Conservation (phyloP, 2,329 filamentous ascomycete genomes). For the Macroventuria anomochaeta region DNA sequence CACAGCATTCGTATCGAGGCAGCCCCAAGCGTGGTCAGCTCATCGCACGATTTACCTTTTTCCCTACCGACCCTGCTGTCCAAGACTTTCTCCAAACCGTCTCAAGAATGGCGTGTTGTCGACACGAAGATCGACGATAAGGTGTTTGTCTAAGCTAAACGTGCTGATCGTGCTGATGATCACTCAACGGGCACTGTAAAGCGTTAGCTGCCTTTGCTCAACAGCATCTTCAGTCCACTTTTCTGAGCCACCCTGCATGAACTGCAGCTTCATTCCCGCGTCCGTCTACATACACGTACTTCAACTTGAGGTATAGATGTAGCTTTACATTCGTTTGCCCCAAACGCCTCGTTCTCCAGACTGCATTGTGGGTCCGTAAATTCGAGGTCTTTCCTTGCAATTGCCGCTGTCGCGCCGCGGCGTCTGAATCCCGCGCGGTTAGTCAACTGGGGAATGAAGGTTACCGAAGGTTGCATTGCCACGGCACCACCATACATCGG, state of each 20-base stretch:
- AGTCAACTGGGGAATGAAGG: background rate
- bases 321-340: background rate
- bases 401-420: conserved; percentile 10
- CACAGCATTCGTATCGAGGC: conserved; percentile 9
- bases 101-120: conserved; percentile 4
- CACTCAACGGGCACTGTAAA: conserved; percentile 7
- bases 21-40: conserved; percentile 1
- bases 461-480: conserved; percentile 1
- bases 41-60: conserved; percentile 4
- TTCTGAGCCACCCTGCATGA: conserved; percentile 12
- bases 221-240: conserved; percentile 9
- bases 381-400: background rate
- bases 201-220: conserved; percentile 13
- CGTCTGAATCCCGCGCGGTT: conserved; percentile 9
- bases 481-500: background rate
- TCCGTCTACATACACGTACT: conserved; percentile 2
- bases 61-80: background rate
- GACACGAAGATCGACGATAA: conserved; percentile 8
- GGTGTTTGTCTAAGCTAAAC: conserved; percentile 1
- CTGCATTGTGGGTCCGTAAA: background rate
- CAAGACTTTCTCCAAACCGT: background rate
- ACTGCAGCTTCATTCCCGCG: background rate
- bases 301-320: conserved; percentile 8
- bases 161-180: conserved; percentile 9
- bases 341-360: background rate